Evolutionary conservation across 441 rosid genomes (phyloP), one percentile per base, ranked within the genome.

Genomic region (Gossypium davidsonii): DNA sequence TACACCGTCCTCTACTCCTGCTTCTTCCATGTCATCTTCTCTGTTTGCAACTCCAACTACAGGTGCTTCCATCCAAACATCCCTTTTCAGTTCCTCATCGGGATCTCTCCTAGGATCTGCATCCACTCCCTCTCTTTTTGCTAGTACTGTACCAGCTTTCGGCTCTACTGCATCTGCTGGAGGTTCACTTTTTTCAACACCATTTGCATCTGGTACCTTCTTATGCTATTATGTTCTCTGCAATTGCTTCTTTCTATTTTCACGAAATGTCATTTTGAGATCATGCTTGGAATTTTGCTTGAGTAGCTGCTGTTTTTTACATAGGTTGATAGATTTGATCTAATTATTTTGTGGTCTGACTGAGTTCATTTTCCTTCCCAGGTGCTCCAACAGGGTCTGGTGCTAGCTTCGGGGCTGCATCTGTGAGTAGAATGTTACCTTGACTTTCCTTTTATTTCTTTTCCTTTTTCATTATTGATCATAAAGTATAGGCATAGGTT

Each of bases 401-500:
- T 44, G 85, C 97, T 79, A 93, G 98, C 91, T 90, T 95, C 53
- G 94, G 96, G 68, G 74, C 88, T 74, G 66, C 83, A 77, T 79
- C 92, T 14, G 99, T 95, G 81, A 90, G 99, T 85, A 75, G 77
- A 62, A 58, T 71, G 12, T 72, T 31, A 34, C 74, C 48, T 42
- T 39, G 20, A 17, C 68, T 70, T 49, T 51, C 6, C 17, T 1
- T 42, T 42, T 70, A 52, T 52, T 70, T 63, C 31, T 12, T 42
- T 42, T 42, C 48, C 8, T 15, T 61, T 70, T 55, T 11, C 42
- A 52, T 69, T 17, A 18, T 18, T 34, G 44, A 46, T 18, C 61
- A 18, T 31, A 12, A 31, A 53, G 44, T 26, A 34, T 20, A 53
- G 8, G 42, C 51, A 10, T 48, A 49, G n/a, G 31, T 60, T 49